Evolutionary conservation across 306 rosid genomes (phyloP).

Genomic region (Lathyrus sativus): DNA sequence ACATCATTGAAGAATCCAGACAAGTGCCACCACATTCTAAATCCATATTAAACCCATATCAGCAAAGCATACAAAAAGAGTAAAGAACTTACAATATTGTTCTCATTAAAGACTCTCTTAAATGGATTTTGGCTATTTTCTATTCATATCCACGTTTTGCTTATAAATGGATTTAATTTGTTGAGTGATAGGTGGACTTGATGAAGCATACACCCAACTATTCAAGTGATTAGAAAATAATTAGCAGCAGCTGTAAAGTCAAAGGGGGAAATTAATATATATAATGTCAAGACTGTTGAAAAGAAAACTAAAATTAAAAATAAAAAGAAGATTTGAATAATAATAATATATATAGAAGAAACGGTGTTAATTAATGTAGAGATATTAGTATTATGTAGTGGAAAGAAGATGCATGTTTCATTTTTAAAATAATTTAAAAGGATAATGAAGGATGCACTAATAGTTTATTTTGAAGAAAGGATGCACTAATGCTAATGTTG

Average conservation of each 20-base stretch:
- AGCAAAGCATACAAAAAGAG: too few relatives aligned
- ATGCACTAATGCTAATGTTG: constrained; percentile 29
- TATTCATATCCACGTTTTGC: constrained; percentile 21
- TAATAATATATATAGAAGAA: too few relatives aligned
- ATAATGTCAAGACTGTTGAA: too few relatives aligned
- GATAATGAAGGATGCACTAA: constrained; percentile 30
- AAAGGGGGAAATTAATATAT: constrained; percentile 14
- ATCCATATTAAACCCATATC: too few relatives aligned
- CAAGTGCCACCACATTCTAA: too few relatives aligned
- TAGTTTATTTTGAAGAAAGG: background rate
- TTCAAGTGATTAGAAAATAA: constrained; percentile 18
- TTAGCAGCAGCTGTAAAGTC: constrained; percentile 40
- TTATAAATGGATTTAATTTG: constrained; percentile 18
- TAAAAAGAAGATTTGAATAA: too few relatives aligned
- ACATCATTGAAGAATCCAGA: too few relatives aligned
- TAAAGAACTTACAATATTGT: background rate
- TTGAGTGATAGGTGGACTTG: constrained; percentile 25
- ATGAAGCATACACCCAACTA: constrained; percentile 19
- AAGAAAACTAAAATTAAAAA: too few relatives aligned
- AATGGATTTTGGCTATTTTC: background rate
- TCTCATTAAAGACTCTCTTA: background rate
- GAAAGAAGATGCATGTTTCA: constrained; percentile 35
- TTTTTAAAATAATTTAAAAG: constrained; percentile 37
- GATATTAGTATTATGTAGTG: constrained; percentile 14
- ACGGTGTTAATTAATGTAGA: background rate